A percentile compares a stretch with the other conserved stretches of the same genome.
phyloP scores from a whole-genome alignment of 2,329 filamentous ascomycete genomes.

The Daldinia eschscholtzii region DNA sequence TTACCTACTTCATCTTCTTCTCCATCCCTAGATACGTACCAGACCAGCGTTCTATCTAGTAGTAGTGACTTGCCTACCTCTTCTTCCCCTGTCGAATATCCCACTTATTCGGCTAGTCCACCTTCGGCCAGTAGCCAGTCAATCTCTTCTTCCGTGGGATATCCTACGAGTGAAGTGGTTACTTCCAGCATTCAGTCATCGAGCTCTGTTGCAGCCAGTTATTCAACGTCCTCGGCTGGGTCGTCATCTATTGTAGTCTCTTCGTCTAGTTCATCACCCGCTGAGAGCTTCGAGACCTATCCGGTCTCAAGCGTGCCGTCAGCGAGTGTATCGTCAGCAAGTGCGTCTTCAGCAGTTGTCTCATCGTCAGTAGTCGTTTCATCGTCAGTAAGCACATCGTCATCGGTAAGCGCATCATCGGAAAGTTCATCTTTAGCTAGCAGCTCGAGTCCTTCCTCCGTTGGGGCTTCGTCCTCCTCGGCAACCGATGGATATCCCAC shows the following conservation, averaged over 20 bases:
- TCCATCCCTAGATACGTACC: neutral
- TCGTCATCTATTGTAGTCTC: conserved; percentile 15
- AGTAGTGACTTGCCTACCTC: conserved; percentile 26
- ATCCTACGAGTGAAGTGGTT: conserved; percentile 8
- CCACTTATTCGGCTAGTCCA: conserved; percentile 25
- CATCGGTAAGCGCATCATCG: neutral
- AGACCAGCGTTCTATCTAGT: neutral
- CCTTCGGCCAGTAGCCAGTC: conserved; percentile 21
- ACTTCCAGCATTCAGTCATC: conserved; percentile 20
- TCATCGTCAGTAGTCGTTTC: neutral
- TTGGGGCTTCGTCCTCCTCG: conserved; percentile 14
- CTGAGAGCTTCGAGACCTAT: conserved; percentile 19
- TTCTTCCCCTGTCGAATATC: conserved; percentile 26
- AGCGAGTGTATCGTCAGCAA: neutral
- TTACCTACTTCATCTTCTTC: neutral
- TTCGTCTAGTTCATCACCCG: conserved; percentile 26
- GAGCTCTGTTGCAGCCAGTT: conserved; percentile 1
- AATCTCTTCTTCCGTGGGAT: conserved; percentile 10
- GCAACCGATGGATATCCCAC: conserved; percentile 9
- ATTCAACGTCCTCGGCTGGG: conserved; percentile 19
- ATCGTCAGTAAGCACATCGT: neutral
- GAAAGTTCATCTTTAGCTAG: conserved; percentile 19
- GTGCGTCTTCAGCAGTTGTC: neutral
- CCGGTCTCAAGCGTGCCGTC: conserved; percentile 16
- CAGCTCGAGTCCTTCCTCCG: conserved; percentile 13